Evolutionary conservation across 2,329 filamentous ascomycete species (phyloP), one percentile per base, ranked within the genome.

Genomic region (Chlorencoelia australis): DNA sequence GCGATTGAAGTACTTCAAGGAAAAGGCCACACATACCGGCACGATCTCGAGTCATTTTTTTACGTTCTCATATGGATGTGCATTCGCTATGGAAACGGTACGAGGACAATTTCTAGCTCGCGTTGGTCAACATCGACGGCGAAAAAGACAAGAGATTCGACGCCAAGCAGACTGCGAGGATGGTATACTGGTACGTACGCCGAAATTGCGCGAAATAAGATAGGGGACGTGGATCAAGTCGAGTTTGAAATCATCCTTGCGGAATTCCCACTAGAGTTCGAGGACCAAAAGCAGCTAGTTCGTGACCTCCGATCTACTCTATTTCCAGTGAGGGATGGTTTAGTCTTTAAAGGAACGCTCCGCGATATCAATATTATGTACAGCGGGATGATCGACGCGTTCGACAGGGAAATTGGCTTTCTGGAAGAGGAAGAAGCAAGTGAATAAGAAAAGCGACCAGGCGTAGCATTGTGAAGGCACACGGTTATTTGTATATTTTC

Each of bases 21-120:
- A 6, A 40, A 44, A 4, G 44, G 47, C 16, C 52, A 63, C 30
- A 63, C 46, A 13, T 61, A 57, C 40, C 46, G 45, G 11, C 50
- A 59, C 28, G 50, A 58, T 42, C 48, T 57, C 11, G 52, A 57
- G 38, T 57, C 47, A 62, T 37, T 47, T 48, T 33, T 69, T 26
- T 45, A 45, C 17, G 33, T 44, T 17, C 39, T 40, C 30, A 15
- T 39, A 28, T 39, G 18, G 24, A 39, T 33, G 22, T 39, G 18
- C 7, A 21, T 34, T 24, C 36, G 36, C 22, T 39, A 39, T 34
- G 24, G 30, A 7, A 15, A 34, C 18, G 21, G n/a, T n/a, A n/a
- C n/a, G n/a, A n/a, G n/a, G n/a, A n/a, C n/a, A n/a, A n/a, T n/a
- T n/a, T n/a, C n/a, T n/a, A n/a, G n/a, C n/a, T n/a, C n/a, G n/a